These are phyloP conservation scores for Alternaria viburni DNA, from an alignment of 2,329 filamentous ascomycete genomes.

Conservation along the genomic window DNA sequence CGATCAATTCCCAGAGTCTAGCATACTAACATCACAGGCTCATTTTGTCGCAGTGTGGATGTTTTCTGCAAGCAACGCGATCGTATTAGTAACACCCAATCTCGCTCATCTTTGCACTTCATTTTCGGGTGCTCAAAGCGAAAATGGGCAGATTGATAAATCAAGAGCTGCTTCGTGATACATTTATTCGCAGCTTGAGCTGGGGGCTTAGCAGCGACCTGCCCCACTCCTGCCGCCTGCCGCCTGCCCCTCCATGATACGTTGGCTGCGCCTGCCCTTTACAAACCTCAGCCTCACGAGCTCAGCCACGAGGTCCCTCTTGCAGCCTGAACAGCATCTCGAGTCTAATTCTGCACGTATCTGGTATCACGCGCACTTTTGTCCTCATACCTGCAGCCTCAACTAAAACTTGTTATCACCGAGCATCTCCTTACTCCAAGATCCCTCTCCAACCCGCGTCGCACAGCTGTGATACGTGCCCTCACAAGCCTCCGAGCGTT, in stretches of 20 bases:
- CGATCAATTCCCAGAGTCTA: background rate
- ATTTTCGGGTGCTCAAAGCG: background rate
- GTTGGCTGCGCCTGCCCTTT: background rate
- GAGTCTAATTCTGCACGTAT: background rate
- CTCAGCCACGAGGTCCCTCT: background rate
- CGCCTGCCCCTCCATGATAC: constrained; percentile 10
- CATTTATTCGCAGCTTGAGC: background rate
- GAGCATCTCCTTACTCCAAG: background rate
- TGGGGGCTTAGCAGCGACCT: constrained; percentile 2
- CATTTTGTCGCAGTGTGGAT: background rate
- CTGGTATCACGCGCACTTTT: background rate
- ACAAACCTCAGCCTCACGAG: background rate
- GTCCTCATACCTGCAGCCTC: background rate
- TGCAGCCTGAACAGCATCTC: background rate
- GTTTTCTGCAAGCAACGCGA: background rate
- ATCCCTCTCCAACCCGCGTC: background rate
- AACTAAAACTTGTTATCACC: background rate
- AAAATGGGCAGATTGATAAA: background rate
- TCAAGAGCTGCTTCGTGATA: background rate
- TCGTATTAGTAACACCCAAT: background rate
- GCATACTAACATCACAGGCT: background rate
- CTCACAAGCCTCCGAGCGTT: background rate
- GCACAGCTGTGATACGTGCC: background rate
- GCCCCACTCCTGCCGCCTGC: constrained; percentile 11
- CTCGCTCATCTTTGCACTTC: background rate